Conservation (phyloP, 2,329 filamentous ascomycete species). For the Monosporascus sp. region DNA sequence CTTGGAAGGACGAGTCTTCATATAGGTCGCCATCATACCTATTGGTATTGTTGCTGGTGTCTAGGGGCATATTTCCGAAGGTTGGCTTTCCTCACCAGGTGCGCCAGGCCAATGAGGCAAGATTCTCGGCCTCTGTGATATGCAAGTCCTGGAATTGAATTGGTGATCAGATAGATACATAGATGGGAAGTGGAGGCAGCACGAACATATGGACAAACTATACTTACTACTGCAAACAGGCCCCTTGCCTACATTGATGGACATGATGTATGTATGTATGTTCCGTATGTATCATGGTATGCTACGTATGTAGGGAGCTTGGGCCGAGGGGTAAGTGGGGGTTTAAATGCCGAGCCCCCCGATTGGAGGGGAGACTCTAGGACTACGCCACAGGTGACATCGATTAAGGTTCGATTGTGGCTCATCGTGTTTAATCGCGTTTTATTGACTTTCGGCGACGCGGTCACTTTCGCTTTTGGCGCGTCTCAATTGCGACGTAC, state of each 20-base stretch:
- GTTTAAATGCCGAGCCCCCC: too few relatives aligned
- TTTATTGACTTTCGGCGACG: not conserved
- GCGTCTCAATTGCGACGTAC: not conserved
- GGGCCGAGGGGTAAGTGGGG: too few relatives aligned
- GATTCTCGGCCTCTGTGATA: too few relatives aligned
- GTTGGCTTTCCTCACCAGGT: not conserved
- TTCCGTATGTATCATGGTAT: not conserved
- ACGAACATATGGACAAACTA: too few relatives aligned
- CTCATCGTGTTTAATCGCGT: not conserved
- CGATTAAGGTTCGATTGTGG: not conserved
- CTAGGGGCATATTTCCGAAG: not conserved
- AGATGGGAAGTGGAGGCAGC: too few relatives aligned
- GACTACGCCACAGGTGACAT: not conserved
- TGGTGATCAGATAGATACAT: too few relatives aligned
- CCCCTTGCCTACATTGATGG: not conserved
- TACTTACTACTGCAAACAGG: too few relatives aligned
- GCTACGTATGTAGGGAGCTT: too few relatives aligned
- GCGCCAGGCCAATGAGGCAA: not conserved
- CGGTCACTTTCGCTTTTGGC: not conserved
- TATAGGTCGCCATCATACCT: not conserved
- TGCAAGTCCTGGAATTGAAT: too few relatives aligned
- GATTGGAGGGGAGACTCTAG: not conserved
- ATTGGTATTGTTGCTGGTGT: not conserved
- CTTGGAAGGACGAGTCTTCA: not conserved
- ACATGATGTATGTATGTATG: not conserved